A percentile compares a stretch with the other conserved stretches of the same genome.
These are phyloP conservation scores for Digitaria exilis DNA, from an alignment of 202 grass and related monocot genomes.

Conservation along the genomic window DNA sequence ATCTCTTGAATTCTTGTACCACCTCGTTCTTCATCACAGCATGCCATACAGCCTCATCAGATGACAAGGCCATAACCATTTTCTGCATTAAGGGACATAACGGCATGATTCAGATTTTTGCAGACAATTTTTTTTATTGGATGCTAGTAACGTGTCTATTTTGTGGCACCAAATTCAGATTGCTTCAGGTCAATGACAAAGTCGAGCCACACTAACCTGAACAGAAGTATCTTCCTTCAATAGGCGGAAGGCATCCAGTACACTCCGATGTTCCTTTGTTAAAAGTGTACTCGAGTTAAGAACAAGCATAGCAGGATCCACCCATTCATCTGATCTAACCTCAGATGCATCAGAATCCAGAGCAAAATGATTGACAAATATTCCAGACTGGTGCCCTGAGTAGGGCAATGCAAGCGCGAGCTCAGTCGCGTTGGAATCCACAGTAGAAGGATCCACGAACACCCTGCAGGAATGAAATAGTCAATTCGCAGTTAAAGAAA, in stretches of 20 bases:
- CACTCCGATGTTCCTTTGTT: slow-evolving; percentile 50
- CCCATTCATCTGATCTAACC: slow-evolving; percentile 50
- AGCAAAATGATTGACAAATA: slow-evolving; percentile 41
- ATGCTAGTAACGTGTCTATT: not conserved
- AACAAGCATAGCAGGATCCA: slow-evolving; percentile 55
- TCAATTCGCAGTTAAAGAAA: slow-evolving; percentile 1
- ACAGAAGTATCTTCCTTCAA: slow-evolving; percentile 51
- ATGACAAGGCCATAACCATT: slow-evolving; percentile 84
- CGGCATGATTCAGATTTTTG: not conserved
- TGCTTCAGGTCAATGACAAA: slow-evolving; percentile 2
- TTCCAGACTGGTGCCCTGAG: slow-evolving; percentile 34
- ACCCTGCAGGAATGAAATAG: slow-evolving; percentile 28
- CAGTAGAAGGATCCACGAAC: slow-evolving; percentile 38
- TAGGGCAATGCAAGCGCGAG: slow-evolving; percentile 33
- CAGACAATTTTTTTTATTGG: not conserved
- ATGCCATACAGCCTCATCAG: slow-evolving; percentile 82
- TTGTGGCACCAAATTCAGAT: not conserved
- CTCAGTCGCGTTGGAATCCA: slow-evolving; percentile 15
- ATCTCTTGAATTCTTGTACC: slow-evolving; percentile 76
- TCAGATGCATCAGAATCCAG: slow-evolving; percentile 24
- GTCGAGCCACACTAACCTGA: slow-evolving; percentile 57
- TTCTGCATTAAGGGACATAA: slow-evolving; percentile 50
- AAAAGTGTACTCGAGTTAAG: slow-evolving; percentile 48
- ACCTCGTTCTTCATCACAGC: slow-evolving; percentile 84
- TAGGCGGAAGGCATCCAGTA: slow-evolving; percentile 60